Evolutionary conservation across 139 green algal genomes (phyloP), one percentile per base, ranked within the genome.

Genomic region (Coccomyxa sp.): DNA sequence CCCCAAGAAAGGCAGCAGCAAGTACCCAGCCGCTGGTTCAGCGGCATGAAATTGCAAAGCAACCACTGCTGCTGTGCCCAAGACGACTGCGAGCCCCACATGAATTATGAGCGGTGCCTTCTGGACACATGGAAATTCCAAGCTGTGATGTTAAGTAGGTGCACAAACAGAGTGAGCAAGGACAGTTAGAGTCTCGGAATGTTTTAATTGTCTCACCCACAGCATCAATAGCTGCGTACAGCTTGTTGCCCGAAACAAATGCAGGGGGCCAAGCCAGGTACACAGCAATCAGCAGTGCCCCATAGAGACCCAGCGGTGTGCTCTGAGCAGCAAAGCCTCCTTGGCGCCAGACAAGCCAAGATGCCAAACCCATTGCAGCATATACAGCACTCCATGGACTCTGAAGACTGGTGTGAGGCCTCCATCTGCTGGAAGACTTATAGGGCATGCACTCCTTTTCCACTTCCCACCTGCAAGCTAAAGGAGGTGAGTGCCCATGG

Each of bases 1-100:
- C 10, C 79, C 83, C 21, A 87, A 31, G 71, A 82, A 87, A 23
- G 83, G 83, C 74, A 87, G 79, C 79, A 87, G 79, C 21, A 87
- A 79, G 32, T 84, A 67, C 9, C 79, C 83, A 17, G 83, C 83
- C 68, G 28, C 13, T 28, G 78, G 67, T 14, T 38, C 30, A 11
- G 68, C 67, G 18, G 17, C 51, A 27, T 81, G 77, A 51, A 86
- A 86, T 57, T 66, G 63, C 27, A 57, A n/a, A 28, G 81, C 66
- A 3, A 58, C 67, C 15, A 66, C 76, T 45, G 77, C 45, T 0
- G 83, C 77, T 18, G 67, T 58, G n/a, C 38, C 67, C n/a, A 82
- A 21, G 79, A 86, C 28, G 31, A 68, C 83, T 86, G 83, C 77
- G 82, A 7, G 10, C 59, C 16, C 14, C 14, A 58, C 68, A 80